Percentiles rank a stretch among this genome's conserved stretches.
phyloP scores from a whole-genome alignment of 257 asterid species.

The Fraxinus excelsior region DNA sequence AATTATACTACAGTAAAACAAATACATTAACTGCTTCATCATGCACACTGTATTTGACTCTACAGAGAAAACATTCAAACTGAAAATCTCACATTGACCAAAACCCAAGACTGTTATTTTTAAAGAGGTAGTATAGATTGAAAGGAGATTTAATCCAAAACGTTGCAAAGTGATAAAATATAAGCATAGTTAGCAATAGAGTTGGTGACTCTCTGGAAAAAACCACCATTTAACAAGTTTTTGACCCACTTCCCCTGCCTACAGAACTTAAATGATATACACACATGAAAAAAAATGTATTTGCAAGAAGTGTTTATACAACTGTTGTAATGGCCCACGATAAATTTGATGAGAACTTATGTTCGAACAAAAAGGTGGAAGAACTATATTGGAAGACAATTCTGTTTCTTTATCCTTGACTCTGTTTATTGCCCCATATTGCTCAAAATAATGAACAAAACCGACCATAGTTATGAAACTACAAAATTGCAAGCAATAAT shows the following conservation, averaged over 20 bases:
- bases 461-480: not conserved
- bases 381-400: no score
- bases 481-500: not conserved
- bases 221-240: not conserved
- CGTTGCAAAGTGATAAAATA: not conserved
- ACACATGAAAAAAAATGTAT: not conserved
- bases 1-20: not conserved
- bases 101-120: not conserved
- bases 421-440: not conserved
- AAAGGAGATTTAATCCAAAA: not conserved
- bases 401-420: not conserved
- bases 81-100: not conserved
- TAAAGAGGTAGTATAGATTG: not conserved
- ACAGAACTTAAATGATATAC: not conserved
- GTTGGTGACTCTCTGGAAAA: conserved; percentile 9
- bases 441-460: not conserved
- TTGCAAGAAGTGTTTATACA: not conserved
- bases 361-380: not conserved
- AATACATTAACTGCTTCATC: not conserved
- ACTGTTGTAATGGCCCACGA: not conserved
- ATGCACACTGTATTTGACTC: not conserved
- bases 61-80: not conserved
- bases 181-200: not conserved
- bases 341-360: not conserved
- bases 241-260: not conserved